Conservation (phyloP, 164 flowering plant genomes). For the Tetracentron sinense region DNA sequence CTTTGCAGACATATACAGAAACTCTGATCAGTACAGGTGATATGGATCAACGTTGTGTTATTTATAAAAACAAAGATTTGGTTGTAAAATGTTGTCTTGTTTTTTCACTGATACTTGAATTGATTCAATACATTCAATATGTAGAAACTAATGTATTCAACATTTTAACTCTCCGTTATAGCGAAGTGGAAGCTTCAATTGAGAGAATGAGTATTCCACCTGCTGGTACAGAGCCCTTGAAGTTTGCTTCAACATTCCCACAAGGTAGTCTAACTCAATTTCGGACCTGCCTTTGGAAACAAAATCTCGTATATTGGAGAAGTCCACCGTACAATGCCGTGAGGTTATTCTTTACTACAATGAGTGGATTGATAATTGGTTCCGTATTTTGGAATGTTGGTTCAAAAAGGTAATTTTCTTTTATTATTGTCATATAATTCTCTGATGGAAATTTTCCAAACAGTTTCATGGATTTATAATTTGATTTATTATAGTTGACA, state of each 20-base stretch:
- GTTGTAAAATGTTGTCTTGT: neutral
- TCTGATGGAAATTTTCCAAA: neutral
- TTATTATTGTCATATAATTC: too few relatives aligned
- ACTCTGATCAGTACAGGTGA: slow-evolving; percentile 70
- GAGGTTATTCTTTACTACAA: slow-evolving; percentile 54
- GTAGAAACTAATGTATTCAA: neutral
- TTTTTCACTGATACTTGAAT: neutral
- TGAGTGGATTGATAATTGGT: slow-evolving; percentile 64
- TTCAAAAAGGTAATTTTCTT: slow-evolving; percentile 52
- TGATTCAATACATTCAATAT: neutral
- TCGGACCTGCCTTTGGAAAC: slow-evolving; percentile 66
- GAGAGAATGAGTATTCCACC: slow-evolving; percentile 51
- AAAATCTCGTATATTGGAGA: slow-evolving; percentile 88
- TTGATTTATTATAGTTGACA: neutral
- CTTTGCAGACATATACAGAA: slow-evolving; percentile 56
- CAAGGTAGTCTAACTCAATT: slow-evolving; percentile 50
- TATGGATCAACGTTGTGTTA: neutral
- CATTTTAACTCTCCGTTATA: too few relatives aligned
- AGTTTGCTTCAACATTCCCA: slow-evolving; percentile 52
- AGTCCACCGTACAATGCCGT: slow-evolving; percentile 78
- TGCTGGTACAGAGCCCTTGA: slow-evolving; percentile 57
- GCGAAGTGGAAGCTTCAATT: slow-evolving; percentile 71
- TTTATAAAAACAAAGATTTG: neutral
- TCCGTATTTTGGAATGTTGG: slow-evolving; percentile 82
- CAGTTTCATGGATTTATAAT: neutral